Evolutionary conservation across 768 basidiomycete genomes (phyloP), one percentile per base, ranked within the genome.

Genomic region (Boletus coccyginus): DNA sequence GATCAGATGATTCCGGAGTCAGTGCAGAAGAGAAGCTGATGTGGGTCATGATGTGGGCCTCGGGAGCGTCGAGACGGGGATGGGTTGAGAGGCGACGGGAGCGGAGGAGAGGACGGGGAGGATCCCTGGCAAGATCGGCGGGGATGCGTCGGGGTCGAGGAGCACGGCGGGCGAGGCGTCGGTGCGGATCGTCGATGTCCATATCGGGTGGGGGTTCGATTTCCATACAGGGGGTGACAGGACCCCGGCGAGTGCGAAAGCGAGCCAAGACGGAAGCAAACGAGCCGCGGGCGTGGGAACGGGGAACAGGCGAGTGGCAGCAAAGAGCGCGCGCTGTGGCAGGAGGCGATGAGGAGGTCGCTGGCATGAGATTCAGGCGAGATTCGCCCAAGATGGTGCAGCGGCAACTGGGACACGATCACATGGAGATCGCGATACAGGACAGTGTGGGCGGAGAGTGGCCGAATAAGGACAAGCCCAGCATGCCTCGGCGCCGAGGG

Each of bases 401-500:
- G 71, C 72, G 70, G 70, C 73, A 61, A 70, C 68, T 71, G 64
- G 59, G 60, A 50, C 50, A 48, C 55, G 63, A 66, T 68, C 66
- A 70, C 68, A 70, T 72, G 71, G 65, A 62, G 62, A 62, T 66
- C 59, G 61, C 64, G 67, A 68, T 68, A 63, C 59, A 66, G 66
- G 62, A 68, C 52, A 61, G 59, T 60, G 65, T 67, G 72, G 61
- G 48, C 66, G 66, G 73, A 73, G 65, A 50, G 57, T 62, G 64
- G 61, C 64, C 66, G 50, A 56, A 65, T 66, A 66, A 66, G 69
- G 72, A 61, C 56, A 63, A 39, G 59, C 39, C 45, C 54, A 66
- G 52, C 61, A 57, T 44, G 62, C 75, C 74, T 75, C 74, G 75
- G 74, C 74, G 74, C 75, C 74, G 74, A 77, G 74, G 75, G 58